Conservation (phyloP, 2,329 filamentous ascomycete genomes). For the Chalara sp. region DNA sequence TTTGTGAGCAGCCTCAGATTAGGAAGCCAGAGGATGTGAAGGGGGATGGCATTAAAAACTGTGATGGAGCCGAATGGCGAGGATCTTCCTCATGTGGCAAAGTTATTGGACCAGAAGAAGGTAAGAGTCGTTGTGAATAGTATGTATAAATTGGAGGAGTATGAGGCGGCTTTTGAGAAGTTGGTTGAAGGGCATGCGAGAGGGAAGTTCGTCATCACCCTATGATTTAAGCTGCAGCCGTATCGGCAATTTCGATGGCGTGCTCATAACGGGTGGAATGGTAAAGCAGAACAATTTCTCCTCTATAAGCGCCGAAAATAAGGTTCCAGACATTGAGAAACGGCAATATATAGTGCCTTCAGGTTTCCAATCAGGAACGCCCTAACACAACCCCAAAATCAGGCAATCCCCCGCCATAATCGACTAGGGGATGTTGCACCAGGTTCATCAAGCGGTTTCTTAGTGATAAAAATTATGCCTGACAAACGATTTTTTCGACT, state of each 20-base stretch:
- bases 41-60: constrained; percentile 21
- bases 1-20: constrained; percentile 30
- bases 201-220: constrained; percentile 35
- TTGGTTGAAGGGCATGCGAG: constrained; percentile 32
- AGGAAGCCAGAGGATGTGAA: constrained; percentile 23
- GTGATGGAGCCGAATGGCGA: constrained; percentile 32
- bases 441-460: too few species aligned
- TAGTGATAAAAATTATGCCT: too few species aligned
- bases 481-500: too few species aligned
- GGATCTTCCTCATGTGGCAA: constrained; percentile 31
- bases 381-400: background rate
- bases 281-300: too few species aligned
- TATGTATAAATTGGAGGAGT: constrained; percentile 34
- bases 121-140: constrained; percentile 33
- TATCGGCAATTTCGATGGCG: background rate
- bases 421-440: too few species aligned
- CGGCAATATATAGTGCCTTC: background rate
- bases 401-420: too few species aligned
- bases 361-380: background rate
- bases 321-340: background rate
- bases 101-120: constrained; percentile 31
- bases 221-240: background rate
- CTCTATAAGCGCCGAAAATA: background rate
- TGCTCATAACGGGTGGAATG: background rate
- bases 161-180: constrained; percentile 31